Evolutionary conservation across 345 rosid genomes (phyloP), one percentile per base, ranked within the genome.

Genomic region (Brassica cretica): DNA sequence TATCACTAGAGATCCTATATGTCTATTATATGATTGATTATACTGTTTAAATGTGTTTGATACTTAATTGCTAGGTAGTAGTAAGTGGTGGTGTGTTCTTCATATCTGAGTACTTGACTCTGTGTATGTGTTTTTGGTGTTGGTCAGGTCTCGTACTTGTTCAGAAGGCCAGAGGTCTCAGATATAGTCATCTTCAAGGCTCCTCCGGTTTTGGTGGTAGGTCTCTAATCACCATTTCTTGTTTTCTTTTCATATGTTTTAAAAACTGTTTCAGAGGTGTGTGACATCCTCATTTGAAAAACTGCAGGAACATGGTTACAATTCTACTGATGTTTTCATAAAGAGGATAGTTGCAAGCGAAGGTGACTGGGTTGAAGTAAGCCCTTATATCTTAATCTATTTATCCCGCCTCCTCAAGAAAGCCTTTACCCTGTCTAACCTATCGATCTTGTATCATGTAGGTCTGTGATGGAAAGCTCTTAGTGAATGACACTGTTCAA

Each of bases 291-390:
- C 60, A 5, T 76, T 68, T 76, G 80, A 66, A 53, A 18, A 18
- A 37, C 70, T 49, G 55, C 71, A 93, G 98, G 90, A 93, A 82
- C 4, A 77, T 76, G 96, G 94, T 62, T 90, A 64, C 80, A 87
- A 84, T 29, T 81, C 88, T 15, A 81, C 84, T 11, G 97, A 87
- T 78, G 97, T 88, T 37, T 90, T 90, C 80, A 89, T 94, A 25
- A 94, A 94, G 80, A 90, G 98, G 83, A 84, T 94, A 66, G 98
- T 94, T 66, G 98, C 98, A 4, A 89, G 83, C 77, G 95, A 87
- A 67, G 97, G 98, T 58, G 98, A 94, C 66, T 79, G 64, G 82
- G 97, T 94, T 70, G 89, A 92, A 80, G 98, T 92, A 87, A 88
- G 92, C 76, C 21, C 66, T 76, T 74, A 59, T 64, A 37, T 80